Base-by-base conservation (phyloP, 1,284 basidiomycete species). In the Gomphus bonarii region DNA sequence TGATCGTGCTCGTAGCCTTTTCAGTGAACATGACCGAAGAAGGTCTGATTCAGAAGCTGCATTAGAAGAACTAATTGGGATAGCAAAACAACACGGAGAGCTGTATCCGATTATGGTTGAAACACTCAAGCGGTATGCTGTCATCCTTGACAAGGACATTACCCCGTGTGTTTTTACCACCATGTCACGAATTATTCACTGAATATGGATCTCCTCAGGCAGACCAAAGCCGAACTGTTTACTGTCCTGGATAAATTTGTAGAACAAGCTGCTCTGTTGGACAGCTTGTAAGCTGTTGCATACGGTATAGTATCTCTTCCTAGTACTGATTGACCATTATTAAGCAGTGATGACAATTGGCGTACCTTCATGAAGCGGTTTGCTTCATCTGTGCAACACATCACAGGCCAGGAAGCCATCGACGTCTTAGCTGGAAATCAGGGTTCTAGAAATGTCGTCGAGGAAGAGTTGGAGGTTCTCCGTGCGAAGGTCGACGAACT, bases 371-470 rank as follows among this genome's bases (percentile, higher is more conserved):
- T 89, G 64, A 78, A 79, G 54, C 72, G 72, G 5, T 89, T 87
- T 66, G 70, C 80, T 2, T 69, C 73, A 5, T 82, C 81, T n/a
- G 78, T 88, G 8, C 75, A 82, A 63, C 75, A 81, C 57, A 75
- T 88, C 62, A 85, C 84, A n/a, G 83, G 84, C 0, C 79, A 82
- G 63, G n/a, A n/a, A n/a, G 74, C 79, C 48, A 70, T 85, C 10
- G 77, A 82, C 38, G 75, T 84, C 4, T 66, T 70, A 14, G 73
- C 74, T 8, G 75, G 77, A 44, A 69, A 67, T 8, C 71, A 69
- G 42, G 71, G 70, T 11, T 69, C 76, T 0, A 71, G 73, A 3
- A 71, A 72, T 20, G 65, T 74, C 30, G 75, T 82, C 18, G 75
- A 81, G 53, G 76, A 82, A 58, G 84, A 89, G 65, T 69, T 89